phyloP scores from a whole-genome alignment of 2,329 filamentous ascomycete species.

The Talaromyces atroroseus region DNA sequence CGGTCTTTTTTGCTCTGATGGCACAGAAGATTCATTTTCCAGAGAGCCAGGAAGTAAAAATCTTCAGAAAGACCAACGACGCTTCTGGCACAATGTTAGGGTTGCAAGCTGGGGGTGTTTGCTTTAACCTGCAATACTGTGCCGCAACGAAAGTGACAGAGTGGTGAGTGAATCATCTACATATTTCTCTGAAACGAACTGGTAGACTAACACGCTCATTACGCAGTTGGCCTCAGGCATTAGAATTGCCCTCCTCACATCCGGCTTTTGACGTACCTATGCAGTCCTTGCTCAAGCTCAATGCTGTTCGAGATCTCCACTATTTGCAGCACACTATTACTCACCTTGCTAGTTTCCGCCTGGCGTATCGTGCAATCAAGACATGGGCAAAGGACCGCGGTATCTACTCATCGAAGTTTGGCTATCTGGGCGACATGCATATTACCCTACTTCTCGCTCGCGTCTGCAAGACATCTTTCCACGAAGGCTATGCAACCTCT shows the following conservation, averaged over 20 bases:
- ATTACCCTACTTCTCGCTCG: constrained; percentile 58
- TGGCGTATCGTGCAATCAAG: constrained; percentile 56
- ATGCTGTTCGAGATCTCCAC: constrained; percentile 57
- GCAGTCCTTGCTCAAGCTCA: constrained; percentile 56
- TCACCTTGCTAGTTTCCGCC: constrained; percentile 52
- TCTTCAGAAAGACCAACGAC: constrained; percentile 55
- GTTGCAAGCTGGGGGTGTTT: constrained; percentile 53
- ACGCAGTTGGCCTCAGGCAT: constrained; percentile 33
- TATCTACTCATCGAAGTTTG: constrained; percentile 61
- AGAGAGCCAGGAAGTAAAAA: constrained; percentile 38
- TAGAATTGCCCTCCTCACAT: constrained; percentile 45
- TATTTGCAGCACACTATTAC: constrained; percentile 58
- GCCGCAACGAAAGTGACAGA: constrained; percentile 52
- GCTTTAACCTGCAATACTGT: constrained; percentile 63
- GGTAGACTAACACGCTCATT: not conserved
- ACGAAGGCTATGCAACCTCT: constrained; percentile 33
- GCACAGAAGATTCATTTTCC: constrained; percentile 50
- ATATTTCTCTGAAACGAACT: not conserved
- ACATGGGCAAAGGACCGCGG: constrained; percentile 58
- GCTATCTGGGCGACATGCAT: constrained; percentile 61
- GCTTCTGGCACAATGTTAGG: constrained; percentile 61
- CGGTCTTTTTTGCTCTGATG: constrained; percentile 57
- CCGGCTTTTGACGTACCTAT: constrained; percentile 52
- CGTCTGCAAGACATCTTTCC: constrained; percentile 52
- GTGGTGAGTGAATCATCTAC: constrained; percentile 28